A percentile compares a stretch with the other conserved stretches of the same genome.
Evolutionary conservation across 1,284 basidiomycete genomes (phyloP).

Genomic region (Trichosporon asahii): DNA sequence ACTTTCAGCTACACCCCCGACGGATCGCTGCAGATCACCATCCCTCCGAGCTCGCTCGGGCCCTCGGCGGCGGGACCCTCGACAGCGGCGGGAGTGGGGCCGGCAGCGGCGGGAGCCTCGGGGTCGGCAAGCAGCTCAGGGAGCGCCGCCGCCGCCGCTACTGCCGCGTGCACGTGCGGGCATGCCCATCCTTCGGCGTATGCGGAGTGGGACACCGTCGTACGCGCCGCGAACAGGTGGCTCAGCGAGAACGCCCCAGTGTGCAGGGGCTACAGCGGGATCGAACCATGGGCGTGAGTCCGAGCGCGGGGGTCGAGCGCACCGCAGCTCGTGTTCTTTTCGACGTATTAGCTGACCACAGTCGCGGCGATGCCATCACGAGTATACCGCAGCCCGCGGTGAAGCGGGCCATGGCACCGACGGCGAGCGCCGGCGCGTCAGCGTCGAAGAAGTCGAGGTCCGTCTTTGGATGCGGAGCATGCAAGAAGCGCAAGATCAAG

Average conservation of each 20-base stretch:
- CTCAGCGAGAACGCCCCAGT: slow-evolving; percentile 16
- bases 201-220: slow-evolving; percentile 14
- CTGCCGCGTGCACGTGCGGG: background rate
- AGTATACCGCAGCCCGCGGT: background rate
- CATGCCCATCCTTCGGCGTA: slow-evolving; percentile 16
- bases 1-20: slow-evolving; percentile 4
- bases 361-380: slow-evolving; percentile 11
- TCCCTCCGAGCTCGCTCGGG: background rate
- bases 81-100: too few species aligned
- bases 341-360: background rate
- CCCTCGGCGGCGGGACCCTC: background rate
- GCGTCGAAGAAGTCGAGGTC: slow-evolving; percentile 12
- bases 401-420: background rate
- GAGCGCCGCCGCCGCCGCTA: background rate
- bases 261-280: slow-evolving; percentile 16
- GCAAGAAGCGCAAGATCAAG: slow-evolving; percentile 23
- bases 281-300: slow-evolving; percentile 23
- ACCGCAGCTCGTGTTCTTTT: background rate
- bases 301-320: background rate
- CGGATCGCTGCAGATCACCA: slow-evolving; percentile 14
- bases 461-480: slow-evolving; percentile 20
- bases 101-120: too few species aligned
- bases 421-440: background rate
- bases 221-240: slow-evolving; percentile 14
- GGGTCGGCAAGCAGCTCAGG: background rate